phyloP scores from a whole-genome alignment of 176 grass and related monocot species.

The Typha latifolia region DNA sequence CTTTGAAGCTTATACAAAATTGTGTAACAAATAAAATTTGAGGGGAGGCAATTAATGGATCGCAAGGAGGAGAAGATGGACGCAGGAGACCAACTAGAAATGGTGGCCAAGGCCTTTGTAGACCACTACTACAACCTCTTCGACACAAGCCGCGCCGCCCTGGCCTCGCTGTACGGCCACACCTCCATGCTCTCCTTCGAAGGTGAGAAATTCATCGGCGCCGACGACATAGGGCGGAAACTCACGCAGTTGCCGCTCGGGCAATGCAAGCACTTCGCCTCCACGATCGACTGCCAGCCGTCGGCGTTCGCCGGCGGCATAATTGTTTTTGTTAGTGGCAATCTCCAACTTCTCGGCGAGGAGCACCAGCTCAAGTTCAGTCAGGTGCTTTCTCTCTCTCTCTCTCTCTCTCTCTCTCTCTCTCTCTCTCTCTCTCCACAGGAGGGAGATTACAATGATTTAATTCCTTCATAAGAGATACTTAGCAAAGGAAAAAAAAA shows the following conservation, averaged over 20 bases:
- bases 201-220: conserved; percentile 42
- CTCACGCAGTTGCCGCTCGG: conserved; percentile 54
- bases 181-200: conserved; percentile 75
- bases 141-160: conserved; percentile 43
- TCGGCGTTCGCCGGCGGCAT: conserved; percentile 40
- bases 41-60: background rate
- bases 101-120: conserved; percentile 66
- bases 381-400: conserved; percentile 29
- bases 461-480: too few species aligned
- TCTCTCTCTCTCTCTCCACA: background rate
- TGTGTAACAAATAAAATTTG: background rate
- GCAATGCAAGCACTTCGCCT: conserved; percentile 47
- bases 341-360: conserved; percentile 63
- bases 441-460: too few species aligned
- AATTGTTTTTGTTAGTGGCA: conserved; percentile 67
- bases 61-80: background rate
- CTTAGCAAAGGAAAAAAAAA: background rate
- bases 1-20: too few species aligned
- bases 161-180: conserved; percentile 43
- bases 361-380: conserved; percentile 79
- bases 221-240: conserved; percentile 40
- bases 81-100: conserved; percentile 25
- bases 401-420: too few species aligned
- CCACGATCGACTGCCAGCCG: conserved; percentile 67
- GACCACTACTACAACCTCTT: conserved; percentile 71